phyloP scores from a whole-genome alignment of 805 yeast species.

The Wickerhamomyces kurtzmanii region DNA sequence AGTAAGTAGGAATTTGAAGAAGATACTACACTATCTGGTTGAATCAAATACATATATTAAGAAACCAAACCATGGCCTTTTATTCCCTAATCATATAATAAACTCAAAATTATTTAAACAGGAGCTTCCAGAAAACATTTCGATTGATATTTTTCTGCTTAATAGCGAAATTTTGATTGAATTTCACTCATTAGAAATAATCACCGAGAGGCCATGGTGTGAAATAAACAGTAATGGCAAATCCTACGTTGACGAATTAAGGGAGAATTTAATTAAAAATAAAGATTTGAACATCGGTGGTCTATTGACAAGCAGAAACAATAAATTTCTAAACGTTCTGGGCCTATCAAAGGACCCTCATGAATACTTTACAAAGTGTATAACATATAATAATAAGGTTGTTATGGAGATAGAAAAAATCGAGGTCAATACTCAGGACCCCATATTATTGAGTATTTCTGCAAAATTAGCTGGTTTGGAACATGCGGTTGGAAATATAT shows the following conservation, averaged over 20 bases:
- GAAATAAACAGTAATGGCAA: slow-evolving; percentile 35
- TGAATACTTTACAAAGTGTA: slow-evolving; percentile 51
- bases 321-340: slow-evolving; percentile 20
- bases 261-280: slow-evolving; percentile 42
- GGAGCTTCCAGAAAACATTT: slow-evolving; percentile 28
- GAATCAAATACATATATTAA: slow-evolving; percentile 26
- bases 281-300: slow-evolving; percentile 27
- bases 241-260: slow-evolving; percentile 48
- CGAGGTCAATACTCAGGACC: slow-evolving; percentile 59
- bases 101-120: slow-evolving; percentile 31
- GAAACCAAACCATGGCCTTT: slow-evolving; percentile 42
- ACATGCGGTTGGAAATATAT: slow-evolving; percentile 14
- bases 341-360: slow-evolving; percentile 25
- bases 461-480: slow-evolving; percentile 58
- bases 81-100: slow-evolving; percentile 48
- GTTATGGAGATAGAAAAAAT: slow-evolving; percentile 53
- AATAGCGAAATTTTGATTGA: slow-evolving; percentile 59
- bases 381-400: slow-evolving; percentile 49
- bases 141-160: slow-evolving; percentile 48
- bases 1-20: slow-evolving; percentile 10
- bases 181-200: slow-evolving; percentile 36
- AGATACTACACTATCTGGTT: slow-evolving; percentile 14
- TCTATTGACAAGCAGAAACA: slow-evolving; percentile 29
- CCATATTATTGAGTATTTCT: slow-evolving; percentile 49
- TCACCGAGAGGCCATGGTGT: slow-evolving; percentile 57